These are phyloP conservation scores for Taxillus chinensis DNA, from an alignment of 164 flowering plant genomes.

Conservation along the genomic window DNA sequence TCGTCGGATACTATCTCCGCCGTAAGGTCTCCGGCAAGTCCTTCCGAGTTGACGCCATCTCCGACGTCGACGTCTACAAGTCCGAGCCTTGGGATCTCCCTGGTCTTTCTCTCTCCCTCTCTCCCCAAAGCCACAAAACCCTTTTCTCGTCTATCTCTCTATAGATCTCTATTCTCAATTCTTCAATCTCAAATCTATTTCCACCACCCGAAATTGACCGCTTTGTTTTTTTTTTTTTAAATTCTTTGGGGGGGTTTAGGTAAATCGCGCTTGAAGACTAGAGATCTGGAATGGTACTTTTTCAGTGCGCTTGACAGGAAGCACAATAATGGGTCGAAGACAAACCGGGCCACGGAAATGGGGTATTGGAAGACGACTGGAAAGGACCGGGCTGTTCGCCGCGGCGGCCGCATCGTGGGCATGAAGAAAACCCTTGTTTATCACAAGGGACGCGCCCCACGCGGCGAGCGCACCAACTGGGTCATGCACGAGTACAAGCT, in stretches of 20 bases:
- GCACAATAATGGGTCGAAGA: not conserved
- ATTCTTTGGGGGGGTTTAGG: not conserved
- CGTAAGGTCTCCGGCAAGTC: not conserved
- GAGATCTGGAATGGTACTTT: conserved; percentile 4
- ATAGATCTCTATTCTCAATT: too few species aligned
- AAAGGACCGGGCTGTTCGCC: not conserved
- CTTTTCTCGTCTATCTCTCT: too few species aligned
- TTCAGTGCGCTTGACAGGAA: conserved; percentile 4
- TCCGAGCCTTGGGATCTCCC: conserved; percentile 6
- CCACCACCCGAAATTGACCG: not conserved
- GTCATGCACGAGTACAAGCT: conserved; percentile 5
- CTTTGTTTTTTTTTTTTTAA: not conserved
- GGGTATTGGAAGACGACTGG: conserved; percentile 4
- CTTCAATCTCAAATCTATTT: not conserved
- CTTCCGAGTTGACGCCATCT: conserved; percentile 3
- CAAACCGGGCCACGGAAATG: not conserved
- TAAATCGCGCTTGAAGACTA: conserved; percentile 1
- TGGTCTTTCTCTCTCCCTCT: not conserved
- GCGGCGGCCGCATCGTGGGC: not conserved
- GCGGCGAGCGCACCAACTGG: conserved; percentile 5
- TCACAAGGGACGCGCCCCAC: conserved; percentile 1
- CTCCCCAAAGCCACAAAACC: not conserved
- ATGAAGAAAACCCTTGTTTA: conserved; percentile 5
- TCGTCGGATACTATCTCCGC: conserved; percentile 3
- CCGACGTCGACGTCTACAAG: conserved; percentile 7